Evolutionary conservation across 768 basidiomycete species (phyloP).

Genomic region (Tulasnella calospora): DNA sequence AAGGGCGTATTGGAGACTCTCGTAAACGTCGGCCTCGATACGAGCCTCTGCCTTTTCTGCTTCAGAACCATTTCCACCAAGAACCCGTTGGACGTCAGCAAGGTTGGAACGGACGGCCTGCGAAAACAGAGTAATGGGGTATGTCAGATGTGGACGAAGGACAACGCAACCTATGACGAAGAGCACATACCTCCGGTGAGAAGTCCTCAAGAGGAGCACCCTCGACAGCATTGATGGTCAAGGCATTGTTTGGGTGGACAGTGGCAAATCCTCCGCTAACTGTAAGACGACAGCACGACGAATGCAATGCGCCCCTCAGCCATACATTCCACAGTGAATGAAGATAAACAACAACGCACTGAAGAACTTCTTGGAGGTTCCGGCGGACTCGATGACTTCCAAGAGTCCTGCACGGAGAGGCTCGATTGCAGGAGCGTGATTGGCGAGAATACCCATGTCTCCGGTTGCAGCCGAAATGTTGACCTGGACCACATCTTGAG

Average conservation of each 20-base stretch:
- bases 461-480: conserved; percentile 91
- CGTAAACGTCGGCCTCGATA: conserved; percentile 94
- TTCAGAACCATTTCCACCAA: conserved; percentile 79
- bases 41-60: conserved; percentile 89
- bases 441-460: conserved; percentile 98
- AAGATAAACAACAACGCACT: conserved; percentile 51
- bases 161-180: conserved; percentile 4
- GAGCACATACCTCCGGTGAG: conserved; percentile 69
- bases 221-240: conserved; percentile 97
- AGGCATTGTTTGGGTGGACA: conserved; percentile 92
- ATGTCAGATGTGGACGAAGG: not conserved
- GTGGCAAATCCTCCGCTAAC: conserved; percentile 97
- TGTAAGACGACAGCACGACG: conserved; percentile 36
- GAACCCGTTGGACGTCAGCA: conserved; percentile 79
- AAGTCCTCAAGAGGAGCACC: conserved; percentile 88
- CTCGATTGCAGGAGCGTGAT: conserved; percentile 98
- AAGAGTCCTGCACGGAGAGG: conserved; percentile 89
- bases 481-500: conserved; percentile 89
- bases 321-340: not conserved
- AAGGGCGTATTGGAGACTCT: conserved; percentile 86
- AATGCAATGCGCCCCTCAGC: not conserved
- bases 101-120: conserved; percentile 88
- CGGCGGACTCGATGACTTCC: conserved; percentile 82
- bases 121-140: conserved; percentile 9
- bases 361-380: conserved; percentile 90